Percentiles rank a stretch among this genome's conserved stretches.
phyloP scores from a whole-genome alignment of 1,284 basidiomycete species.

The Rhodotorula sp. region DNA sequence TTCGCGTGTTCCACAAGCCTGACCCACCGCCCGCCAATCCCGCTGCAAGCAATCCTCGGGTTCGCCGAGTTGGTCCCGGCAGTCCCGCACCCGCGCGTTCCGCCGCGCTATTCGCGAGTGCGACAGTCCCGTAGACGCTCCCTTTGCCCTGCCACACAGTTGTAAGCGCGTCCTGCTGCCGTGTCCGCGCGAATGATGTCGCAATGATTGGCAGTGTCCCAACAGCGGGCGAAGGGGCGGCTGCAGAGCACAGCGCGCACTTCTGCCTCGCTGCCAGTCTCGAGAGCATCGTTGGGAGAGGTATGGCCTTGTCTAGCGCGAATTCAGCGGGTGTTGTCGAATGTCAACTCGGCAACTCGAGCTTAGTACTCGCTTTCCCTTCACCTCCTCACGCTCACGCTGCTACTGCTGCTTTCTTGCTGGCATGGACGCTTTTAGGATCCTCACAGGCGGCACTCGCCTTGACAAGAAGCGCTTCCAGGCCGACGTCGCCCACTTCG shows the following conservation, averaged over 20 bases:
- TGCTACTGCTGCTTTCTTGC: background rate
- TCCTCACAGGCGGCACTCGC: slow-evolving; percentile 42
- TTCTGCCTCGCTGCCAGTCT: no score
- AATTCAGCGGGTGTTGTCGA: background rate
- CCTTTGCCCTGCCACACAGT: background rate
- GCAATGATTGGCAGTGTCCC: background rate
- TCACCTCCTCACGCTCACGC: background rate
- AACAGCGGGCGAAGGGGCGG: background rate
- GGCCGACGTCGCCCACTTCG: slow-evolving; percentile 70
- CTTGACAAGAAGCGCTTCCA: slow-evolving; percentile 79
- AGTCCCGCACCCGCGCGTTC: background rate
- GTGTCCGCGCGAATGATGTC: background rate
- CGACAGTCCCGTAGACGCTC: background rate
- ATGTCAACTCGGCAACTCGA: background rate
- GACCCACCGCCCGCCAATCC: background rate
- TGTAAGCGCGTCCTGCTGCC: no score
- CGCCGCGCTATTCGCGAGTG: background rate
- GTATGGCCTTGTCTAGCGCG: no score
- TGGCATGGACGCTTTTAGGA: slow-evolving; percentile 48
- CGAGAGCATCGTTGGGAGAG: background rate
- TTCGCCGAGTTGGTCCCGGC: background rate
- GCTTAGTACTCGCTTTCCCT: background rate
- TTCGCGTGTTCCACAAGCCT: background rate
- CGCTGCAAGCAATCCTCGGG: background rate
- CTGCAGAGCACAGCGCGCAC: background rate